phyloP scores from a whole-genome alignment of 306 rosid species.

The Datisca glomerata region DNA sequence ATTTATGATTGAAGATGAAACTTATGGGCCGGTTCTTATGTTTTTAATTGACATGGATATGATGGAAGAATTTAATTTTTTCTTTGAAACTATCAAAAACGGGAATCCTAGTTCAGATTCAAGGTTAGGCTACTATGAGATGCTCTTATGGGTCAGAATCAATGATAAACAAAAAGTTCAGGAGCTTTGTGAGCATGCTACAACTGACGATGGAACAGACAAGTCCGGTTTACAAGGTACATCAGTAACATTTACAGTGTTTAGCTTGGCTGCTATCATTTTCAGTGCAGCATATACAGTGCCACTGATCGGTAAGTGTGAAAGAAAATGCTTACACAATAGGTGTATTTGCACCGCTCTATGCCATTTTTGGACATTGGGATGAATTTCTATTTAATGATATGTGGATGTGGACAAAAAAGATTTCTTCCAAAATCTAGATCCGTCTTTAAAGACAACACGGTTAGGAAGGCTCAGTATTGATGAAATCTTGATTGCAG shows the following conservation, averaged over 20 bases:
- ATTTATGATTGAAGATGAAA: constrained; percentile 45
- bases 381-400: too few relatives aligned
- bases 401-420: too few relatives aligned
- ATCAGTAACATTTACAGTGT: background rate
- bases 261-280: too few relatives aligned
- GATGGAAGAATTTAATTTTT: constrained; percentile 54
- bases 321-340: too few relatives aligned
- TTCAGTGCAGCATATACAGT: too few relatives aligned
- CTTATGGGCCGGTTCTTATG: constrained; percentile 52
- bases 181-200: constrained; percentile 39
- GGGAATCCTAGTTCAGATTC: constrained; percentile 33
- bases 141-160: constrained; percentile 56
- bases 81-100: constrained; percentile 35
- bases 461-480: too few relatives aligned
- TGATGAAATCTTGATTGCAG: too few relatives aligned
- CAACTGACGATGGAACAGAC: constrained; percentile 22
- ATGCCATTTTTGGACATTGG: too few relatives aligned
- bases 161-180: constrained; percentile 53
- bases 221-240: constrained; percentile 46
- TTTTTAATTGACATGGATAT: constrained; percentile 50
- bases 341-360: too few relatives aligned
- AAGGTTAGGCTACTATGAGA: constrained; percentile 72
- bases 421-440: too few relatives aligned
- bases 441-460: too few relatives aligned
- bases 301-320: too few relatives aligned